These are phyloP conservation scores for Sordariomycetes sp. DNA, from an alignment of 2,329 filamentous ascomycete genomes.

Conservation along the genomic window DNA sequence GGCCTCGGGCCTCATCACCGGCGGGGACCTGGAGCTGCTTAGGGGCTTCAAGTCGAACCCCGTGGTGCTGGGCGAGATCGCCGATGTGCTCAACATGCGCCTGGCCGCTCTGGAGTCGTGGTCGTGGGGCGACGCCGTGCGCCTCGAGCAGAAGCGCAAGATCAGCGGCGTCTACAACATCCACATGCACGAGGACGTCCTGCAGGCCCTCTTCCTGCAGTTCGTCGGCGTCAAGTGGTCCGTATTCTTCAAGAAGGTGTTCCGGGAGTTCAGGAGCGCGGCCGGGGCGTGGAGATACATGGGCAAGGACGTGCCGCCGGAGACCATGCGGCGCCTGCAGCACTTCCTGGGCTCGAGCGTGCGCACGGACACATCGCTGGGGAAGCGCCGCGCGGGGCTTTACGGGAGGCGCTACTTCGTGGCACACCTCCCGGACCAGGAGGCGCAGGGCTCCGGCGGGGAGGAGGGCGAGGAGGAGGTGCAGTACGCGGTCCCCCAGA, in stretches of 20 bases:
- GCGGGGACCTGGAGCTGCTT: constrained; percentile 29
- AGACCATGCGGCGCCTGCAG: constrained; percentile 15
- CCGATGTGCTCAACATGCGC: constrained; percentile 42
- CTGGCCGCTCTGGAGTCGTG: constrained; percentile 30
- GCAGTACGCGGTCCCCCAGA: constrained; percentile 18
- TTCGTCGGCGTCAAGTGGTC: constrained; percentile 37
- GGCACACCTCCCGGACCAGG: constrained; percentile 25
- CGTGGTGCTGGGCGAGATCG: constrained; percentile 33
- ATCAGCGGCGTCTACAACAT: constrained; percentile 36
- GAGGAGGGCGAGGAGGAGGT: constrained; percentile 27
- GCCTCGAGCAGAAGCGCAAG: constrained; percentile 32
- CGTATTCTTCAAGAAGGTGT: constrained; percentile 26
- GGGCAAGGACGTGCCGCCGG: constrained; percentile 16
- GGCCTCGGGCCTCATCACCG: constrained; percentile 29
- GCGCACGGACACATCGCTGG: constrained; percentile 10
- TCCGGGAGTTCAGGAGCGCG: constrained; percentile 19
- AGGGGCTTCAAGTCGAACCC: constrained; percentile 29
- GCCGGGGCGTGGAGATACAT: constrained; percentile 23
- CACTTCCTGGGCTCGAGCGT: constrained; percentile 25
- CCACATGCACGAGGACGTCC: constrained; percentile 40
- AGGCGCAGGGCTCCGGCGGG: constrained; percentile 11
- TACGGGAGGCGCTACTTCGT: constrained; percentile 32
- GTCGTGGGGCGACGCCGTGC: constrained; percentile 32
- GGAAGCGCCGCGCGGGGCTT: constrained; percentile 17
- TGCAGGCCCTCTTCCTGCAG: constrained; percentile 40